Conservation (phyloP, 371 early-diverging fungal genomes). For the Mucor circinelloides region DNA sequence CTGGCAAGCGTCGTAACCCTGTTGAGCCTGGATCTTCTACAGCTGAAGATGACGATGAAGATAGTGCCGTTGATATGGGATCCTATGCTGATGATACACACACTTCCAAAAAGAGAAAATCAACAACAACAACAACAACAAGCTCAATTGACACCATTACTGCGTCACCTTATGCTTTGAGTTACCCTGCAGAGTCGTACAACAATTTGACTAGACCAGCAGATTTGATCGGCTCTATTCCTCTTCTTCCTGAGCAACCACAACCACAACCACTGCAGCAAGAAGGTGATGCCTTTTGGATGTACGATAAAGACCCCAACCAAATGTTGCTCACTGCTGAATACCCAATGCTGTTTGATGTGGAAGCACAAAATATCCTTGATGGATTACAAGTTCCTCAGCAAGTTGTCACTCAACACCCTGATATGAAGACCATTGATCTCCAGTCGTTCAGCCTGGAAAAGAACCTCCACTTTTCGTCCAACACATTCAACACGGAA, state of each 20-base stretch:
- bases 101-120: slow-evolving; percentile 28
- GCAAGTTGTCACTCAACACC: slow-evolving; percentile 2
- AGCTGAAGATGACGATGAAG: slow-evolving; percentile 7
- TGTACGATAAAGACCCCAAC: slow-evolving; percentile 15
- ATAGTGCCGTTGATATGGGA: slow-evolving; percentile 5
- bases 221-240: slow-evolving; percentile 15
- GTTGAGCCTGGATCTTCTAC: slow-evolving; percentile 22
- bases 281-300: slow-evolving; percentile 14
- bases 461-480: slow-evolving; percentile 18
- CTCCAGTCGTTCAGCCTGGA: slow-evolving; percentile 12
- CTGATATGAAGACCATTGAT: slow-evolving; percentile 25
- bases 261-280: neutral
- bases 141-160: slow-evolving; percentile 13
- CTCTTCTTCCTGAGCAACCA: neutral
- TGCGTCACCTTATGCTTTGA: slow-evolving; percentile 8
- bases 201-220: slow-evolving; percentile 12
- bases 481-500: slow-evolving; percentile 3
- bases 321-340: slow-evolving; percentile 14
- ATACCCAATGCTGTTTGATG: slow-evolving; percentile 11
- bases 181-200: neutral
- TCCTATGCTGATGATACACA: slow-evolving; percentile 3
- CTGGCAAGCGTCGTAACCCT: slow-evolving; percentile 9
- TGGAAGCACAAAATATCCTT: slow-evolving; percentile 20
- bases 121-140: slow-evolving; percentile 19
- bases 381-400: slow-evolving; percentile 14